phyloP scores from a whole-genome alignment of 2,329 filamentous ascomycete species.

The Thermothelomyces thermophilus region DNA sequence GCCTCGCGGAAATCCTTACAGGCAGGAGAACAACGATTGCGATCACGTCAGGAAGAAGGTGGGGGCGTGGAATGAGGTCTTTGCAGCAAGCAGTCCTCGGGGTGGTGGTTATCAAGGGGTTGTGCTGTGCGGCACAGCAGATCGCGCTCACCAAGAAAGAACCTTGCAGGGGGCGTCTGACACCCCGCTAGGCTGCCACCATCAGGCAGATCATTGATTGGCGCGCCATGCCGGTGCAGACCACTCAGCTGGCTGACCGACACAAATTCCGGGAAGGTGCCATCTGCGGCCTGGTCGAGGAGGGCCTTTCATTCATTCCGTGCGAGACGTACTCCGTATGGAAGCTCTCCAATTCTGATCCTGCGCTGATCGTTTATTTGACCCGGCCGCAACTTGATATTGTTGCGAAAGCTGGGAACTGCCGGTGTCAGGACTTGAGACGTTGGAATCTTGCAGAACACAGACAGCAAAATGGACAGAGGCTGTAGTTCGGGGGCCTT shows the following conservation, averaged over 20 bases:
- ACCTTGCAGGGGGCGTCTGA: not conserved
- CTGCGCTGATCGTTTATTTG: too few relatives aligned
- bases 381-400: too few relatives aligned
- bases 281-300: not conserved
- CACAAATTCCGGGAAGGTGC: not conserved
- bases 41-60: not conserved
- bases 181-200: slow-evolving; percentile 7
- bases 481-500: too few relatives aligned
- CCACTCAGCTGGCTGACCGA: not conserved
- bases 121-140: not conserved
- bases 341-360: too few relatives aligned
- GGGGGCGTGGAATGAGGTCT: not conserved
- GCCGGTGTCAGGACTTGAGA: too few relatives aligned
- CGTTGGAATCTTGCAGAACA: too few relatives aligned
- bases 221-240: not conserved
- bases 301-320: not conserved
- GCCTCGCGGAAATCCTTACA: slow-evolving; percentile 1
- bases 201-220: not conserved
- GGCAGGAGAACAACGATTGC: not conserved
- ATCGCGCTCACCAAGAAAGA: not conserved
- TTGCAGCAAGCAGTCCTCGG: not conserved
- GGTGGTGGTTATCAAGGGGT: not conserved
- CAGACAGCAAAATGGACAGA: too few relatives aligned
- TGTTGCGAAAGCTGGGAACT: too few relatives aligned
- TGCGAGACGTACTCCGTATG: not conserved